A percentile compares a stretch with the other conserved stretches of the same genome.
These are phyloP conservation scores for Eucalyptus shirleyi DNA, from an alignment of 345 rosid genomes.

Conservation along the genomic window DNA sequence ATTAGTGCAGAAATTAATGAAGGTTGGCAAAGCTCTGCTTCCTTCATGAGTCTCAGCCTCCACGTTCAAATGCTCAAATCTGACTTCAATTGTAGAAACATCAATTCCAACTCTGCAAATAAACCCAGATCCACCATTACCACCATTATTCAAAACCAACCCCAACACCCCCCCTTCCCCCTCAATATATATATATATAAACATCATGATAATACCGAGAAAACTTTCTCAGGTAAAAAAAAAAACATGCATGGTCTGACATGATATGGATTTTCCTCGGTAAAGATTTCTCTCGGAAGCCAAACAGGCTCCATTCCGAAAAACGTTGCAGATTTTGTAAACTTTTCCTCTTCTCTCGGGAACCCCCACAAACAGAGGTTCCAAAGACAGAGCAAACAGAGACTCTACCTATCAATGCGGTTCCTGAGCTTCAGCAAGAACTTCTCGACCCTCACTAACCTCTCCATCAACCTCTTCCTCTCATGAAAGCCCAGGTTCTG, in stretches of 20 bases:
- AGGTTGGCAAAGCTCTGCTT: constrained; percentile 55
- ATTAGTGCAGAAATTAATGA: constrained; percentile 30
- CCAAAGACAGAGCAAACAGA: not conserved
- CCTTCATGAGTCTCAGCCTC: constrained; percentile 57
- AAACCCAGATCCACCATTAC: not conserved
- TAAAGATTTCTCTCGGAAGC: not conserved
- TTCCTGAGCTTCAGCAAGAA: constrained; percentile 10
- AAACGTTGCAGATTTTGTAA: not conserved
- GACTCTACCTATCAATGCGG: not conserved
- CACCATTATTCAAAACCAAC: not conserved
- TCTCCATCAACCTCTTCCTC: constrained; percentile 17
- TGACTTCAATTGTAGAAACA: constrained; percentile 41
- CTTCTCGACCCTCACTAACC: constrained; percentile 18
- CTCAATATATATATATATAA: no score
- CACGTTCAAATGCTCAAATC: constrained; percentile 32
- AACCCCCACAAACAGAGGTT: not conserved
- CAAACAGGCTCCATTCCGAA: not conserved
- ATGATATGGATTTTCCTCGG: not conserved
- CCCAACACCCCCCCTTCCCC: not conserved
- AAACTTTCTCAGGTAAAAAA: not conserved
- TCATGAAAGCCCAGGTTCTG: constrained; percentile 19
- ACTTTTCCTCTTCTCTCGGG: not conserved
- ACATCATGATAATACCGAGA: not conserved
- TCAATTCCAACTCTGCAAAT: constrained; percentile 37
- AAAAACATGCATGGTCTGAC: not conserved